A percentile compares a stretch with the other conserved stretches of the same genome.
Evolutionary conservation across 768 basidiomycete species (phyloP).

Genomic region (Lactifluus volemus): DNA sequence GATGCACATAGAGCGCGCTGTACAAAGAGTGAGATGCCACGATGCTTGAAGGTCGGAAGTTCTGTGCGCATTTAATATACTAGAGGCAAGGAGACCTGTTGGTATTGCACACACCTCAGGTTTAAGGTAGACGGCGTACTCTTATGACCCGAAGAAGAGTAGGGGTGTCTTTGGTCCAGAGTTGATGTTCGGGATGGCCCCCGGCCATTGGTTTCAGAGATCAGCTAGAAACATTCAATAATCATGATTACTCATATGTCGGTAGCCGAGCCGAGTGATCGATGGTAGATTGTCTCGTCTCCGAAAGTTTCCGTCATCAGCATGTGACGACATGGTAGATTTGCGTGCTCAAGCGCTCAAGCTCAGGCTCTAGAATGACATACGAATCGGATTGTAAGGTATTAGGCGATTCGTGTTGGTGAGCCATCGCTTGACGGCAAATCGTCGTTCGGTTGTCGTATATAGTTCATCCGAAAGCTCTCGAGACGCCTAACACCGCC

Average conservation of each 20-base stretch:
- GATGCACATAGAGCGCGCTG: slow-evolving; percentile 39
- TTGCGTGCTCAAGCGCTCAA: no score
- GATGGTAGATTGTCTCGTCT: no score
- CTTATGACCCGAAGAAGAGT: not conserved
- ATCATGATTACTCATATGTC: no score
- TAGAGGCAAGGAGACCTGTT: not conserved
- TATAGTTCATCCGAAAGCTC: not conserved
- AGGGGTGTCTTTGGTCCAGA: slow-evolving; percentile 12
- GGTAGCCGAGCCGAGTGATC: no score
- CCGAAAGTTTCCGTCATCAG: no score
- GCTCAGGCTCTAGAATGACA: no score
- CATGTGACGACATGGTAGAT: no score
- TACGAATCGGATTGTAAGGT: no score
- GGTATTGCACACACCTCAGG: not conserved
- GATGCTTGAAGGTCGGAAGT: slow-evolving; percentile 49
- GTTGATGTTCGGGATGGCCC: not conserved
- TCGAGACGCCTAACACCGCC: not conserved
- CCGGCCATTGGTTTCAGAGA: not conserved
- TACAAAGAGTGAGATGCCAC: not conserved
- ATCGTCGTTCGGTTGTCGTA: not conserved
- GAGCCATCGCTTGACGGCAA: not conserved
- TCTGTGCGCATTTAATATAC: slow-evolving; percentile 31
- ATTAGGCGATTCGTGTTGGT: not conserved
- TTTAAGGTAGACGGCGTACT: not conserved
- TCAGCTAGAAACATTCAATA: not conserved